These are phyloP conservation scores for Zoysia japonica DNA, from an alignment of 176 grass and related monocot species.

Conservation along the genomic window DNA sequence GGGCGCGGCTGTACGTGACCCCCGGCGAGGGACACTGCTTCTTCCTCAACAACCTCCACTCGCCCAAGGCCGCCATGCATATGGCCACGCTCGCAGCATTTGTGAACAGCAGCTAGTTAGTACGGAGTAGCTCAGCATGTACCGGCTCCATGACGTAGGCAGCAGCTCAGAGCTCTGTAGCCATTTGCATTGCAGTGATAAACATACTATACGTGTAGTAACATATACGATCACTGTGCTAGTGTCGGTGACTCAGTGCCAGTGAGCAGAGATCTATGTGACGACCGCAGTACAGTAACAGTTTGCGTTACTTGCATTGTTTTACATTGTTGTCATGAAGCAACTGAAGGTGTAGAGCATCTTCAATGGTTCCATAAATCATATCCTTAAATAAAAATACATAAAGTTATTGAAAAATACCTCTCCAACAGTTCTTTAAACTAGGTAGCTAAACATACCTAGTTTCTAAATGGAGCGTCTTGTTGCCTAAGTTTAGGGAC, in stretches of 20 bases:
- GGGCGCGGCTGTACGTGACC: slow-evolving; percentile 44
- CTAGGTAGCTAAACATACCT: too few species aligned
- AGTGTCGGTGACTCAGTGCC: neutral
- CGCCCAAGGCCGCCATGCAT: slow-evolving; percentile 51
- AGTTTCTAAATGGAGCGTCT: too few species aligned
- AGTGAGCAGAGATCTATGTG: neutral
- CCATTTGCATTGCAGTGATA: neutral
- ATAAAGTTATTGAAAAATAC: too few species aligned
- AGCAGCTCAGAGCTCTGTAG: neutral
- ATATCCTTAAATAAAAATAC: too few species aligned
- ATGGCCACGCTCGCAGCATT: slow-evolving; percentile 54
- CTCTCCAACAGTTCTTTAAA: too few species aligned
- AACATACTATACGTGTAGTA: neutral
- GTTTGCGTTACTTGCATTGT: too few species aligned
- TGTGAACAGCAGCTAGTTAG: slow-evolving; percentile 19
- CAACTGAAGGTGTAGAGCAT: too few species aligned
- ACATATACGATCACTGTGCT: neutral
- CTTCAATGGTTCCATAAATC: too few species aligned
- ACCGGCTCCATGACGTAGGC: neutral
- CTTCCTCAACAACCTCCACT: slow-evolving; percentile 51
- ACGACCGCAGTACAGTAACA: too few species aligned
- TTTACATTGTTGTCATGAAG: too few species aligned
- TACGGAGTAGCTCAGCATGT: too few species aligned
- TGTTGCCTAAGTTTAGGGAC: too few species aligned
- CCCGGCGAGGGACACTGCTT: slow-evolving; percentile 56